Evolutionary conservation across 2,329 filamentous ascomycete species (phyloP), one percentile per base, ranked within the genome.

Genomic region (Didymella pinodella): DNA sequence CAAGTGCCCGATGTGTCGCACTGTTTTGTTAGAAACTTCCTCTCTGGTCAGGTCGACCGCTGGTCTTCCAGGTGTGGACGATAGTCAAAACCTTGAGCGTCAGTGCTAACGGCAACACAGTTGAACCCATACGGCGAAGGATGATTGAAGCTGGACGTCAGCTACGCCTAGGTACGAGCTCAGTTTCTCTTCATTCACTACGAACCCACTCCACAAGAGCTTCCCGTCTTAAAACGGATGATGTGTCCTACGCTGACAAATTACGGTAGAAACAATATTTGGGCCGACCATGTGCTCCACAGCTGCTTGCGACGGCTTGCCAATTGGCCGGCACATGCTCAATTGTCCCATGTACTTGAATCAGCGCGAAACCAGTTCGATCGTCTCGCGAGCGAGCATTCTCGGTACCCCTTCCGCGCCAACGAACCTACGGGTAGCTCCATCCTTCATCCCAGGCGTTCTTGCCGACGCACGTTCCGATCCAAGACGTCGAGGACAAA

Each of bases 1-100:
- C 12, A 57, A 40, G 12, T 57, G 54, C 18, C 48, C 48, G 0
- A 48, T 57, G 6, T 57, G 54, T 26, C 54, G 54, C 5, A n/a
- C 11, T 12, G 10, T 8, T 14, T 16, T 51, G 34, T 10, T 45
- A 5, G 34, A 47, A 3, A 7, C 26, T 3, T 11, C 16, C 2
- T 4, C 32, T 11, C 7, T 14, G 3, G 44, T 7, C 16, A 28
- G 16, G n/a, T 4, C 3, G 29, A 7, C 11, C 12, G 4, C 26
- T 20, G 28, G 4, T 16, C 28, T 20, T 18, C 4, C 3, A 6
- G 44, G 44, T 46, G 31, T n/a, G 28, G 7, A 7, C 14, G 26
- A 31, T 2, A 20, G n/a, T 12, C 26, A 4, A 4, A 4, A 4
- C 7, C 7, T 20, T 6, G 5, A 29, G 26, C 8, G 29, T 16